Percentiles rank a stretch among this genome's conserved stretches.
Conservation (phyloP, 768 basidiomycete species). For the Fomitopsis serialis region DNA sequence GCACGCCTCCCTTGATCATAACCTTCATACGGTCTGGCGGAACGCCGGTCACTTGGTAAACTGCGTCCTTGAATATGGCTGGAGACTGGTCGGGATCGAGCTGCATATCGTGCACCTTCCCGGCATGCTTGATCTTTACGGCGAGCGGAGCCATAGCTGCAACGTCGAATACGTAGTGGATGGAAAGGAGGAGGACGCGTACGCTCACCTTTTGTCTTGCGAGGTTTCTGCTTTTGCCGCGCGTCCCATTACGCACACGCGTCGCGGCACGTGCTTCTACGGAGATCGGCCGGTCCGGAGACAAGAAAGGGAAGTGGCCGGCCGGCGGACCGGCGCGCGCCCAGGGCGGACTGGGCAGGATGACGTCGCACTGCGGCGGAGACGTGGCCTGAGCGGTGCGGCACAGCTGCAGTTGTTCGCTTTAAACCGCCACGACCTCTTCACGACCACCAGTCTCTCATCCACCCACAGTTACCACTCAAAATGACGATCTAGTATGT, state of each 20-base stretch:
- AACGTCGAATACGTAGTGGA: neutral
- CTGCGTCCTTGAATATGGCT: slow-evolving; percentile 72
- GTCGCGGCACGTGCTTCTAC: neutral
- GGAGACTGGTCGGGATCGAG: slow-evolving; percentile 72
- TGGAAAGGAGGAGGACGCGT: neutral
- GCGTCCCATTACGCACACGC: neutral
- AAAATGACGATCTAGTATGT: slow-evolving; percentile 48
- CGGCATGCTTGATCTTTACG: slow-evolving; percentile 90
- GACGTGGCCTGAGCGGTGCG: neutral
- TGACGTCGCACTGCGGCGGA: neutral
- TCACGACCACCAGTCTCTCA: neutral
- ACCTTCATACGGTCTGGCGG: slow-evolving; percentile 94
- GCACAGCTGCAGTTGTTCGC: neutral
- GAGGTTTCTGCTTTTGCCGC: neutral
- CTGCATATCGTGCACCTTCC: slow-evolving; percentile 65
- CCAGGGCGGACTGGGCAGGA: neutral
- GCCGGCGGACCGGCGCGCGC: neutral
- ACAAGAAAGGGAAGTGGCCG: neutral
- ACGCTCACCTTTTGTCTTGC: neutral
- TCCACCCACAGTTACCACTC: neutral
- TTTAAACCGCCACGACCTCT: slow-evolving; percentile 4
- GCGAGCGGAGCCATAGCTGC: slow-evolving; percentile 52
- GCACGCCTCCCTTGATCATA: slow-evolving; percentile 87
- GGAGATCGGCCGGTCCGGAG: neutral
- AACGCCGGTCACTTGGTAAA: slow-evolving; percentile 81